phyloP scores from a whole-genome alignment of 768 basidiomycete genomes.

The Mycena vitilis region DNA sequence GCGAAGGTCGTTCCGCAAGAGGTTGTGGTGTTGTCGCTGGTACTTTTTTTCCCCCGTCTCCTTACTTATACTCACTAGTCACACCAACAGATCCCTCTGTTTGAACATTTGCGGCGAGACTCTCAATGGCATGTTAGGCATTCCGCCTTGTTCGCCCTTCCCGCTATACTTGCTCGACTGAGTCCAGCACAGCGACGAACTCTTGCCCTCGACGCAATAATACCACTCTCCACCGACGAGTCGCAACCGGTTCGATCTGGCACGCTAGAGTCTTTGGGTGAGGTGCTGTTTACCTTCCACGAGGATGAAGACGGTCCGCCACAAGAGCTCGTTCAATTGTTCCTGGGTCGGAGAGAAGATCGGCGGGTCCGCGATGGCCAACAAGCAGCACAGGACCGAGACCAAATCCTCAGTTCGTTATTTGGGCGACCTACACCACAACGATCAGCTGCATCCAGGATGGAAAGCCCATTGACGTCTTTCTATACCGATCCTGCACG shows the following conservation, averaged over 20 bases:
- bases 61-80: no score
- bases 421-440: constrained; percentile 29
- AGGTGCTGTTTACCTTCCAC: constrained; percentile 87
- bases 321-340: constrained; percentile 76
- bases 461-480: constrained; percentile 48
- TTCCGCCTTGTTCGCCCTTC: constrained; percentile 87
- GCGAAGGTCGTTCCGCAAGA: constrained; percentile 89
- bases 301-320: constrained; percentile 76
- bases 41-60: constrained; percentile 44
- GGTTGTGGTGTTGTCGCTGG: constrained; percentile 72
- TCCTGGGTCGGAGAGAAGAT: constrained; percentile 72
- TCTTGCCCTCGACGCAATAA: constrained; percentile 74
- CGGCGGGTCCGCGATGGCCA: constrained; percentile 52
- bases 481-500: constrained; percentile 77
- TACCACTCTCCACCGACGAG: constrained; percentile 72
- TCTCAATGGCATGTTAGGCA: constrained; percentile 86
- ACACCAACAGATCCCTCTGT: constrained; percentile 76
- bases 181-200: constrained; percentile 64
- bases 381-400: constrained; percentile 39
- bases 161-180: constrained; percentile 80
- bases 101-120: constrained; percentile 77
- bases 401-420: constrained; percentile 27
- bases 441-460: background rate
- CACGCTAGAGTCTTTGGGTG: constrained; percentile 88
- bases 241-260: constrained; percentile 78